Percentiles rank a stretch among this genome's conserved stretches.
Conservation (phyloP, 2,329 filamentous ascomycete genomes). For the Mariannaea sp. region DNA sequence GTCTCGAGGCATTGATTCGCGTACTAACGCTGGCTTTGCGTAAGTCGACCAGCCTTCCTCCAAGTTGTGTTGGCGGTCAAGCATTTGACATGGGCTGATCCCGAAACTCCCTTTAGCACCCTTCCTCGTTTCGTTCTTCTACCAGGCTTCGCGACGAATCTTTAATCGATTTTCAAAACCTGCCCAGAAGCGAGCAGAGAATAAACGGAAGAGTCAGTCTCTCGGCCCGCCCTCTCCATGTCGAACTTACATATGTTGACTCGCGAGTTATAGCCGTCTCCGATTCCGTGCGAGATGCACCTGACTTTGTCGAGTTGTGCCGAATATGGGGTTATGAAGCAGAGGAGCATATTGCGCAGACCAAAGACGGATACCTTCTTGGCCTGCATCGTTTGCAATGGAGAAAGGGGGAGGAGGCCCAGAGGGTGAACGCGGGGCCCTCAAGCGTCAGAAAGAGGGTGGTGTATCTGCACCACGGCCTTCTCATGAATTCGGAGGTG, state of each 20-base stretch:
- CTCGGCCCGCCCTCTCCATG: slow-evolving; percentile 48
- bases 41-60: slow-evolving; percentile 52
- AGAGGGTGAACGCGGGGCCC: slow-evolving; percentile 73
- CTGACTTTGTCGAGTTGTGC: slow-evolving; percentile 95
- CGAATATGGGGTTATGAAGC: slow-evolving; percentile 88
- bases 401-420: slow-evolving; percentile 79
- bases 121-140: slow-evolving; percentile 80
- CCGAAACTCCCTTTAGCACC: slow-evolving; percentile 61
- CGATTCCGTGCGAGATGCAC: slow-evolving; percentile 78
- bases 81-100: slow-evolving; percentile 11
- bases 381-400: slow-evolving; percentile 87
- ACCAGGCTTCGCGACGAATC: slow-evolving; percentile 77
- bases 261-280: slow-evolving; percentile 69
- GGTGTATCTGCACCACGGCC: slow-evolving; percentile 91
- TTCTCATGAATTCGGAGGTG: slow-evolving; percentile 98
- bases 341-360: slow-evolving; percentile 96
- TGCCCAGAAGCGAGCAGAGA: slow-evolving; percentile 68
- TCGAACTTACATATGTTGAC: slow-evolving; percentile 31
- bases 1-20: slow-evolving; percentile 81
- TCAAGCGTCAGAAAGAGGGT: slow-evolving; percentile 78
- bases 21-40: slow-evolving; percentile 87
- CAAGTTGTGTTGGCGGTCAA: slow-evolving; percentile 16
- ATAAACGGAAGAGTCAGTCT: slow-evolving; percentile 65
- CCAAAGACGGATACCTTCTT: slow-evolving; percentile 89
- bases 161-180: slow-evolving; percentile 81